Conservation (phyloP, 352 stramenopile species). For the Pythium sukuiense region DNA sequence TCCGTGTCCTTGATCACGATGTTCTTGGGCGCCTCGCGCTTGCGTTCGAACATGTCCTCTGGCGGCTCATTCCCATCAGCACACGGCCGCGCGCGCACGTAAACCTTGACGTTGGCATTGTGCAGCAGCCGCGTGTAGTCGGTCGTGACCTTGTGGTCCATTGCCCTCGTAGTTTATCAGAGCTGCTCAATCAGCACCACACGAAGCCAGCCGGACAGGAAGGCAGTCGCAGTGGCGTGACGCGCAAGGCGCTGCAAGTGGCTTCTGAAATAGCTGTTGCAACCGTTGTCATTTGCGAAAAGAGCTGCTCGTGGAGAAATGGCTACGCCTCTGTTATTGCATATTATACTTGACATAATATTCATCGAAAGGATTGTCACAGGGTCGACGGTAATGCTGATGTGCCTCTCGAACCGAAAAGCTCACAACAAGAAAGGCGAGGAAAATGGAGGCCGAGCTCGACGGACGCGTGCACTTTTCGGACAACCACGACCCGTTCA, state of each 20-base stretch:
- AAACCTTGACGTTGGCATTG: conserved; percentile 84
- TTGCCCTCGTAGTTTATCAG: conserved; percentile 19
- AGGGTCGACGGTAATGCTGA: conserved; percentile 1
- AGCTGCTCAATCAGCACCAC: neutral
- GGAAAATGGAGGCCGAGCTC: conserved; percentile 54
- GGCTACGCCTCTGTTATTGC: conserved; percentile 16
- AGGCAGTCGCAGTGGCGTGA: neutral
- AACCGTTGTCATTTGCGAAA: neutral
- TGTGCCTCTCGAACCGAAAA: neutral
- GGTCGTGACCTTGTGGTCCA: conserved; percentile 87
- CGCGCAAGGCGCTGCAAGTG: neutral
- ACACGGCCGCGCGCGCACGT: conserved; percentile 76
- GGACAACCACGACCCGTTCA: conserved; percentile 65
- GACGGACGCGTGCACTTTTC: conserved; percentile 83
- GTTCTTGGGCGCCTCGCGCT: conserved; percentile 72
- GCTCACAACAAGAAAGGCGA: neutral
- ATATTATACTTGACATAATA: neutral
- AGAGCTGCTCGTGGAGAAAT: conserved; percentile 3
- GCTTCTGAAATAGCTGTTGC: conserved; percentile 7
- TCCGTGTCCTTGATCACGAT: conserved; percentile 88
- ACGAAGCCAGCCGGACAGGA: neutral
- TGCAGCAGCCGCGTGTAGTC: conserved; percentile 80
- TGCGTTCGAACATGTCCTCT: conserved; percentile 85
- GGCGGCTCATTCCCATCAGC: conserved; percentile 63
- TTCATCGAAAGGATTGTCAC: neutral